Evolutionary conservation across 306 rosid species (phyloP), one percentile per base, ranked within the genome.

Genomic region (Macrotyloma uniflorum): DNA sequence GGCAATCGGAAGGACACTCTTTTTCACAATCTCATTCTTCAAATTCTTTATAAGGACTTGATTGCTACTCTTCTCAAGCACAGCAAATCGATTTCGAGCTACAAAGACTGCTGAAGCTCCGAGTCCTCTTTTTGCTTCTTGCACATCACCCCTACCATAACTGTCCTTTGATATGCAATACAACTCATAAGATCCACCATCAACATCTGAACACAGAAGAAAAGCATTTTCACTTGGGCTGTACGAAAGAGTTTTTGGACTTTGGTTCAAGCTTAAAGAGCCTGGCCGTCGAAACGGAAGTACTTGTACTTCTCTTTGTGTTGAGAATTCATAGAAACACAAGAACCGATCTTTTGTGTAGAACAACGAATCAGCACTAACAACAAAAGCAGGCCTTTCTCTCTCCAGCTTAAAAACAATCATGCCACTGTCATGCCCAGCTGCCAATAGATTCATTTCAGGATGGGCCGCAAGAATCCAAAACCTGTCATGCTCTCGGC

Each of bases 381-480:
- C 89, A 1, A 88, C 81, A 84, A 94, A 90, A 10, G 97, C 97
- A 2, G 98, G 98, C 6, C 98, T 92, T 74, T 94, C 98, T 83
- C 98, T 89, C 90, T 90, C 98, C 72, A 94, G 75, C 86, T 94
- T 94, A 76, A 92, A 94, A 66, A 94, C 98, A 73, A 94, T 88
- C 98, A 94, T 88, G 71, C 98, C 98, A 70, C 97, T 92, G 67
- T 94, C 98, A 85, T 94, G 98, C 61, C 98, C 98, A 36, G 98
- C 98, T 35, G 98, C 98, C 83, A 94, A 81, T 61, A 94, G 87
- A 82, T 94, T 94, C 97, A 94, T 90, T 85, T 94, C 97, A 50
- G 98, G 98, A 75, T 94, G 98, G 61, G 98, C 89, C 13, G 96
- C 83, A 54, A 94, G 98, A 85, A 94, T 94, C 98, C 98, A 94